Evolutionary conservation across 2,329 filamentous ascomycete genomes (phyloP), one percentile per base, ranked within the genome.

Genomic region (Bimuria novae-zelandiae): DNA sequence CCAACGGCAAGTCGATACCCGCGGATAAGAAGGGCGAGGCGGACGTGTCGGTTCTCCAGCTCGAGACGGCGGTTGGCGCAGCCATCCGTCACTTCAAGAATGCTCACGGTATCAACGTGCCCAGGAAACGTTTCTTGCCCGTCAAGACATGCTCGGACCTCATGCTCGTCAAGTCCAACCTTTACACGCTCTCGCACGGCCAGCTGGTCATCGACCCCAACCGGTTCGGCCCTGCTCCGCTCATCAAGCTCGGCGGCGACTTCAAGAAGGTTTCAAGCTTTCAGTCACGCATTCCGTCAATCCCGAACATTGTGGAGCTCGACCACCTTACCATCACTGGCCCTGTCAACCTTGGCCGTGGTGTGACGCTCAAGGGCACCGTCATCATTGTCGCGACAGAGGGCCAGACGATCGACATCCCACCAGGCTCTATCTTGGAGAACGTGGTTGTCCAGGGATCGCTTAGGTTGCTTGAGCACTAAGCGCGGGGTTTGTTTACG

Each of bases 251-350:
- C 49, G 94, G 94, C 68, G 87, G 87, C 71, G 94, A 99, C 84
- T 99, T 99, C 87, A 99, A 99, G 89, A 99, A 99, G 87, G 94
- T 99, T 33, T 97, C 93, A 1, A 94, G 92, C 81, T 95, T 95
- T 84, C 88, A 92, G 80, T 88, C 90, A 78, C 88, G 88, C 73
- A 92, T 95, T 65, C 83, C 89, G 10, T 91, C 88, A 60, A 95
- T 95, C 68, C 90, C 90, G 71, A 92, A 90, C 84, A 92, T 95
- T 67, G 86, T 94, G 63, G 90, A 95, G 81, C 85, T 94, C 43
- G 90, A 95, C 72, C 94, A 99, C 75, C 85, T 99, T 55, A 99
- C 94, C 72, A 96, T 99, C 69, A 99, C 94, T 30, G 94, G 94
- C 72, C 91, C 92, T 39, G 94, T 99, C 76, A 97, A 97, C 81